Conservation (phyloP, 352 stramenopile genomes). For the Phytophthora citrophthora region DNA sequence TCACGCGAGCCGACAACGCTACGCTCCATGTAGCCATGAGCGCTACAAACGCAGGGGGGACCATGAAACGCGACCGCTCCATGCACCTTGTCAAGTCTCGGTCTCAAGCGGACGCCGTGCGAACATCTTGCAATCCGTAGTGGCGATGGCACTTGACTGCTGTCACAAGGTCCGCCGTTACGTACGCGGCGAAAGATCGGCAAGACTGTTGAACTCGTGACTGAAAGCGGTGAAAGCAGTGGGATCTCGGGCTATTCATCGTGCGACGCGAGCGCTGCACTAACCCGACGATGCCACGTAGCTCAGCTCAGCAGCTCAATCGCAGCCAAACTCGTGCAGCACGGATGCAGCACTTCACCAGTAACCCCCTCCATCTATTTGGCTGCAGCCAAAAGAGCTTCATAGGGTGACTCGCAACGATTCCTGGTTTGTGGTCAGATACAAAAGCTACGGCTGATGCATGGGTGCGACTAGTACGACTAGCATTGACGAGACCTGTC, state of each 20-base stretch:
- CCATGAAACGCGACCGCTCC: constrained; percentile 15
- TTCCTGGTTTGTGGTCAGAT: neutral
- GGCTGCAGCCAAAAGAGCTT: neutral
- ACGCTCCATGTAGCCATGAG: constrained; percentile 33
- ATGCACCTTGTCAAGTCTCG: constrained; percentile 11
- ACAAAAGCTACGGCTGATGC: neutral
- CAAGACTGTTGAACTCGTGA: constrained; percentile 12
- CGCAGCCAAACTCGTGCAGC: neutral
- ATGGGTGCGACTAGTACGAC: constrained; percentile 1
- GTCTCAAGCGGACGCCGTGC: constrained; percentile 7
- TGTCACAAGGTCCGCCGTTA: constrained; percentile 17
- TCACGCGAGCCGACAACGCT: constrained; percentile 23
- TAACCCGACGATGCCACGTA: neutral
- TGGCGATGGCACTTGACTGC: constrained; percentile 10
- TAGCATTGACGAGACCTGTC: neutral
- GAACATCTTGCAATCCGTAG: constrained; percentile 32
- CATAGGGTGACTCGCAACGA: too few species aligned
- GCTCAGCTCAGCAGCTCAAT: constrained; percentile 1
- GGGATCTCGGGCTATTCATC: constrained; percentile 12
- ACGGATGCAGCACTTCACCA: constrained; percentile 2
- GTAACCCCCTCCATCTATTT: neutral
- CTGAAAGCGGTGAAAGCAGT: constrained; percentile 21
- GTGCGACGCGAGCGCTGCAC: constrained; percentile 6
- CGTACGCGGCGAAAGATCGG: constrained; percentile 26
- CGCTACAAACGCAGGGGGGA: constrained; percentile 35